Evolutionary conservation across 169 alveolate species (phyloP), one percentile per base, ranked within the genome.

Genomic region (Cryptosporidium canis): DNA sequence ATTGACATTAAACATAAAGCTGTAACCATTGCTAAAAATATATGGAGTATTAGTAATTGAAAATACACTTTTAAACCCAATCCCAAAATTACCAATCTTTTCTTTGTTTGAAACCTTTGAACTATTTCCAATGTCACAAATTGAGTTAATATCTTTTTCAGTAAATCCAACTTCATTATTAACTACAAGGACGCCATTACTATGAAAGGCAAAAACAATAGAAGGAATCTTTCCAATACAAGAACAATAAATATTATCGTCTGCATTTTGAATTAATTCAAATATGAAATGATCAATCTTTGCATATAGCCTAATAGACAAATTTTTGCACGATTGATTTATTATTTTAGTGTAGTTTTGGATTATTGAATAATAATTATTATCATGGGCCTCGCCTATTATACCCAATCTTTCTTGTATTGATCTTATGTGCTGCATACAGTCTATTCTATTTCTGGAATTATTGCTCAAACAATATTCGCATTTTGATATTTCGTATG

Each of bases 1-100:
- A 55, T 77, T 35, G 3, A 66, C 18, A 41, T 77, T 43, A 39
- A 77, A 77, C 45, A 14, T 77, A 31, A 77, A 41, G 43, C 66
- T 37, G 39, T 61, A 91, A 1, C 92, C 94, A 48, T 91, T 91
- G 37, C 94, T 90, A 63, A 91, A 91, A 29, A 91, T 65, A 56
- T 67, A 87, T 4, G 94, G 94, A 45, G 91, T 41, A 24, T 90
- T 63, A 9, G 94, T 91, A 29, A 91, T 83, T 35, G 83, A 37
- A 68, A 91, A 91, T 8, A 91, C 94, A 4, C 94, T 90, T 53
- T 90, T 91, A 66, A 91, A 91, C 6, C 94, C 94, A 21, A 91
- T 83, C 7, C 94, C 94, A 58, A 91, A 91, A 35, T 58, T 24
- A n/a, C 94, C 94, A 39, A 90, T 92, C 39, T 39, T 77, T 11